Conservation (phyloP, 2,329 filamentous ascomycete species). For the Claviceps monticola region DNA sequence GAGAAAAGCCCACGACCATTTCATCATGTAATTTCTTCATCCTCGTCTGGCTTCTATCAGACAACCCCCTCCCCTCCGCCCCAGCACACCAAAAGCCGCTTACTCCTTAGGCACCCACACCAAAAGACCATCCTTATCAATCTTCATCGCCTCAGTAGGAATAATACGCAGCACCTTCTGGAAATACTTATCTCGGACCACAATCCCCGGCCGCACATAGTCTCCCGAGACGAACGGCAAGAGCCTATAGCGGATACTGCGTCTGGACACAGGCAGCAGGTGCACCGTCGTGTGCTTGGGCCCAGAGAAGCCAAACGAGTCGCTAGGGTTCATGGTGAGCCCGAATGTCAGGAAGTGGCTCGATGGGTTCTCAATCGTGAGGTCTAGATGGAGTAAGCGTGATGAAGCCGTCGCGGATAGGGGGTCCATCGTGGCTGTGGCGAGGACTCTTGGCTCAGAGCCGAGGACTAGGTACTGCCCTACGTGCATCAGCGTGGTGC, state of each 20-base stretch:
- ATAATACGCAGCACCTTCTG: slow-evolving; percentile 77
- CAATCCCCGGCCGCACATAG: slow-evolving; percentile 60
- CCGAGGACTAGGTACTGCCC: slow-evolving; percentile 70
- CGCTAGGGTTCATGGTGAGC: slow-evolving; percentile 79
- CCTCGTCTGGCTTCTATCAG: no score
- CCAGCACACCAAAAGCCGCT: neutral
- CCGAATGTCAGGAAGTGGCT: slow-evolving; percentile 92
- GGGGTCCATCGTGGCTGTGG: slow-evolving; percentile 35
- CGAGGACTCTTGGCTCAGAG: slow-evolving; percentile 75
- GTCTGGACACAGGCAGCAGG: slow-evolving; percentile 66
- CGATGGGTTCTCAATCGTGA: slow-evolving; percentile 83
- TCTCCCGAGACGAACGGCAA: slow-evolving; percentile 50
- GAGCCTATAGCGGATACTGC: slow-evolving; percentile 59
- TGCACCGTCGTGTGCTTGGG: slow-evolving; percentile 69
- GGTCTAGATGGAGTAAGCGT: slow-evolving; percentile 30
- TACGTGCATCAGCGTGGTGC: slow-evolving; percentile 57
- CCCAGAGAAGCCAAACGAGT: slow-evolving; percentile 86
- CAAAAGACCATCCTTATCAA: slow-evolving; percentile 48
- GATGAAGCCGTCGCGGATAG: slow-evolving; percentile 16
- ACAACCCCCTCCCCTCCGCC: neutral
- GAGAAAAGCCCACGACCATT: no score
- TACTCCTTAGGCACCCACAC: slow-evolving; percentile 39
- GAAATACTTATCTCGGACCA: slow-evolving; percentile 82
- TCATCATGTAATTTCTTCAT: no score
- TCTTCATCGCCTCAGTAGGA: slow-evolving; percentile 59